Conservation (phyloP, 345 rosid species). For the Lepidium aucheri region DNA sequence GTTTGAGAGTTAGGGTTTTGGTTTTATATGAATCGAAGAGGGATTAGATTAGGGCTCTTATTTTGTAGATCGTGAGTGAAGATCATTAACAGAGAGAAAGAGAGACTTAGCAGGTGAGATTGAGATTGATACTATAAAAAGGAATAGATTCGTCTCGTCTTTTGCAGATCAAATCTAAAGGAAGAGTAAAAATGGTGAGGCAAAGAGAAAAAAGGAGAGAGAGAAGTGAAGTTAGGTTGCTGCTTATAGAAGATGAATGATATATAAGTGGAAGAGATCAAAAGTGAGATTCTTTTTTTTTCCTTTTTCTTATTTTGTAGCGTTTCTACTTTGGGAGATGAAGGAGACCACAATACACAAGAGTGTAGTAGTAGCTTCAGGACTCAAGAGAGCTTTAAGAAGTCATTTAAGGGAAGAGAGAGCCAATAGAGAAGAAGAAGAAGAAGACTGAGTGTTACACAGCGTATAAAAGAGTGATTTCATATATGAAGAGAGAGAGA, state of each 20-base stretch:
- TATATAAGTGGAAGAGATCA: constrained; percentile 22
- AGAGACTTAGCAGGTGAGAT: too few relatives aligned
- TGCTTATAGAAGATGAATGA: constrained; percentile 7
- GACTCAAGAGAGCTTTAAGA: not conserved
- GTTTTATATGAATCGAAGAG: not conserved
- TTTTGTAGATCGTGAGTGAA: too few relatives aligned
- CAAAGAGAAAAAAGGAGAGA: constrained; percentile 10
- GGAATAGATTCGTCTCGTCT: constrained; percentile 10
- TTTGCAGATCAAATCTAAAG: constrained; percentile 16
- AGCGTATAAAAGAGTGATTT: constrained; percentile 33
- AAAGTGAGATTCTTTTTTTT: constrained; percentile 8
- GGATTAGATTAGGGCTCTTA: constrained; percentile 20
- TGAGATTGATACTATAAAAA: constrained; percentile 14
- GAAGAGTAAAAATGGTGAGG: constrained; percentile 27
- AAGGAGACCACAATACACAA: constrained; percentile 11
- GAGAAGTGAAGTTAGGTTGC: constrained; percentile 6
- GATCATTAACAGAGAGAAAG: constrained; percentile 7
- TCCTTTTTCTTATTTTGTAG: constrained; percentile 2
- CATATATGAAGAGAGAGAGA: constrained; percentile 16
- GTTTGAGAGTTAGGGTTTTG: constrained; percentile 13
- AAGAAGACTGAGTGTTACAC: constrained; percentile 42
- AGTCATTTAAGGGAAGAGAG: constrained; percentile 5
- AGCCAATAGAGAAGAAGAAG: constrained; percentile 7
- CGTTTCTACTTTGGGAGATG: constrained; percentile 27
- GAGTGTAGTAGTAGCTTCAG: constrained; percentile 1